Evolutionary conservation across 2,329 filamentous ascomycete genomes (phyloP), one percentile per base, ranked within the genome.

Genomic region (Scedosporium apiospermum): DNA sequence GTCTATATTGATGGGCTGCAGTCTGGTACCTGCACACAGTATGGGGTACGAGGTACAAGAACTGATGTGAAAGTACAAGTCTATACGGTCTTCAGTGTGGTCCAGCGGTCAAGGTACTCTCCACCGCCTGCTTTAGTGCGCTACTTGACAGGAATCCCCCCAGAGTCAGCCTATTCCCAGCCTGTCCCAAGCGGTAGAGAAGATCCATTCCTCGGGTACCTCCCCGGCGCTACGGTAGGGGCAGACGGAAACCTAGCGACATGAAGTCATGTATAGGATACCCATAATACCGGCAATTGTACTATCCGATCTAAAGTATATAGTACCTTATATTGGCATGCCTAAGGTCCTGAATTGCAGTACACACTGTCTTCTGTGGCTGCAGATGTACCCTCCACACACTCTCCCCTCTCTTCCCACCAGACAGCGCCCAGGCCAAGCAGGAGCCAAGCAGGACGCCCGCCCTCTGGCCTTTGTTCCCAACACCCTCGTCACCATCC

Each of bases 391-490:
- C 59, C 57, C 14, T 27, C 57, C 44, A 27, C 23, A n/a, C 58
- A n/a, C 44, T 30, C 44, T 41, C 59, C 59, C 12, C n/a, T 44
- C 59, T 49, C 57, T 23, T 58, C 34, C 34, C 38, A 60, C 58
- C 58, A 49, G 58, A 42, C 58, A 49, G 58, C 41, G 58, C 49
- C 59, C 59, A 53, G 27, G 27, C 27, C 27, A 30, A 30, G 27
- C 27, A 30, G 44, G 59, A 34, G 30, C 59, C 44, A 30, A 18
- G 51, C 51, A 55, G 51, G 44, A 61, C 27, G 46, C 44, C 49
- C 27, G 46, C 44, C 49, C 30, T 61, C 60, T 61, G 49, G 57
- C 21, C 41, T 60, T 3, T 51, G 59, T 51, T 61, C 59, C 59
- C 59, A 61, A 44, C 59, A 51, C 59, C 58, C 58, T 44, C 58